Base-by-base conservation (phyloP, 441 rosid genomes). In the Hura crepitans region DNA sequence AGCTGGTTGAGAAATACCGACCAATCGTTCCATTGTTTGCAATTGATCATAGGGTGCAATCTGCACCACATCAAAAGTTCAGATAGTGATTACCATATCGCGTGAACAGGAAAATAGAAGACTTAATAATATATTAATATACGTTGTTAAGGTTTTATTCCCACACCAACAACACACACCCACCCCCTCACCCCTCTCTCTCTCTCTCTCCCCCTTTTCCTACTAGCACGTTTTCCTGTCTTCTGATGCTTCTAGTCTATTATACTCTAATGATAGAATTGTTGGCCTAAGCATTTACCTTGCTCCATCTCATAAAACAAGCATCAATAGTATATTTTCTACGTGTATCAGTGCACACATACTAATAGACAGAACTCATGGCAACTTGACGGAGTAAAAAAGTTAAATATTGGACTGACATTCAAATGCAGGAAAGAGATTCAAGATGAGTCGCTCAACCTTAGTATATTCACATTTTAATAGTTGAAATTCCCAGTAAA, bases 31-130 rank as follows among this genome's bases (percentile, higher is more conserved):
- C 63, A 91, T 86, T 60, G 78, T 77, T 77, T 87, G 87, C 73
- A 91, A 76, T 80, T 91, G 97, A 68, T 89, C 96, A 70, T 89
- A 91, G 17, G 97, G 95, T 70, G 96, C 97, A 76, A 91, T 89
- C 97, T 86, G 89, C 77, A 73, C 4, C 47, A 65, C 23, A 14
- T 20, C 18, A 25, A 64, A 58, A 65, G 46, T 39, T 13, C 2
- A 23, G 53, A 63, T 37, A 31, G 17, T 46, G 65, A 54, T 4
- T 22, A 13, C n/a, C 12, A 46, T 20, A 27, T 42, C 43, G 12
- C 13, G 46, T 31, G n/a, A 37, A 23, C 35, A 23, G 54, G 63
- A 62, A 59, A 15, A 46, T 20, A 22, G 1, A 6, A 49, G 61
- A 30, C 6, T 17, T 22, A 12, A 42, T 12, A 9, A 11, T 10